Evolutionary conservation across 192 early-diverging fungal genomes (phyloP), one percentile per base, ranked within the genome.

Genomic region (Powellomyces hirtus): DNA sequence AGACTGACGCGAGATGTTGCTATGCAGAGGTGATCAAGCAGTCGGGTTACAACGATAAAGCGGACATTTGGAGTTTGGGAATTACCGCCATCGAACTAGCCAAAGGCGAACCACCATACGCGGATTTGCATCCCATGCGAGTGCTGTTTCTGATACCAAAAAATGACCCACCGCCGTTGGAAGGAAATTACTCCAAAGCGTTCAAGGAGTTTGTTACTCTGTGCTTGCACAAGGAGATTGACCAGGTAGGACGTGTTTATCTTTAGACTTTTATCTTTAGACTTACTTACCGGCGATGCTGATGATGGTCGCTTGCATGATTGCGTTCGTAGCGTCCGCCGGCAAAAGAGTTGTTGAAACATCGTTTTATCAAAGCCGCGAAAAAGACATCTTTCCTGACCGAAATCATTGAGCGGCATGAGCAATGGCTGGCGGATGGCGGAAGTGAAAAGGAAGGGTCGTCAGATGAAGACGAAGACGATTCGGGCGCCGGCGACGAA

Each of bases 11-110:
- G 40, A 13, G 8, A 13, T 42, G 40, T 42, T 42, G 18, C 40
- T 42, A 42, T 42, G n/a, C 56, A 40, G 92, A 96, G 76, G 92
- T 97, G 1, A 98, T 98, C 72, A 87, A 92, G 69, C 93, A 95
- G 75, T 89, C 91, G 1, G 93, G 91, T 4, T 98, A 97, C 69
- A 90, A 95, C 83, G 88, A 86, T 71, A 95, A 92, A 77, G 97
- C 97, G 0, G 97, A 98, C 81, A 96, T 98, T 29, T 98, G 97
- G 97, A 92, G 90, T 33, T 80, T 97, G 31, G 97, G 97, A 0
- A 97, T 99, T 67, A 99, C 96, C 2, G 94, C 94, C 0, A 92
- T 98, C 35, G 97, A 99, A 80, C 78, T 99, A 33, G 94, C 95
- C 14, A 94, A 92, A 53, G 82, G 82, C 1, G 78, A 79, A 57